These are phyloP conservation scores for Cornus florida DNA, from an alignment of 148 eudicot genomes.

Conservation along the genomic window DNA sequence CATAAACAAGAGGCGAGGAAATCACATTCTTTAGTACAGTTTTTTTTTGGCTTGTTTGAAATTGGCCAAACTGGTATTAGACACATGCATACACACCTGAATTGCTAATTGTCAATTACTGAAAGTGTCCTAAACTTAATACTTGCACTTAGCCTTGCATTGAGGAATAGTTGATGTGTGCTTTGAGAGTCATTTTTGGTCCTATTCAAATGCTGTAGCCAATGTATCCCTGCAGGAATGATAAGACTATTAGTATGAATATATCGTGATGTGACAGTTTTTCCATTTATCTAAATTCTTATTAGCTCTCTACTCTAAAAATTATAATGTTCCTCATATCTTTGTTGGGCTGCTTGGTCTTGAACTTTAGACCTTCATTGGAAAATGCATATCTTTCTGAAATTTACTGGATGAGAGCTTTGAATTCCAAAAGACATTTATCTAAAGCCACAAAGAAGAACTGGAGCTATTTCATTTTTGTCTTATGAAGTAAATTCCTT, in stretches of 20 bases:
- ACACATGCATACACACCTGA: background rate
- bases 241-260: no score
- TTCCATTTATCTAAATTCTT: background rate
- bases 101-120: background rate
- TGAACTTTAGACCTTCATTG: background rate
- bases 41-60: background rate
- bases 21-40: background rate
- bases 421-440: background rate
- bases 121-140: background rate
- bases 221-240: no score
- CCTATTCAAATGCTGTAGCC: no score
- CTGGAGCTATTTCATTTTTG: no score
- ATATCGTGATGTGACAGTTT: no score
- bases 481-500: background rate
- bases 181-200: background rate
- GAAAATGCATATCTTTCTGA: background rate
- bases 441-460: background rate
- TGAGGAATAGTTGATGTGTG: background rate
- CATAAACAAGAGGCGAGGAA: no score
- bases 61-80: background rate
- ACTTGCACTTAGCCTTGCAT: background rate
- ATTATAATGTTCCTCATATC: background rate
- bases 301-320: background rate
- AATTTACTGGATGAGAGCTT: background rate
- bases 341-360: background rate